phyloP scores from a whole-genome alignment of 352 stramenopile genomes.

The Pythium volutum region DNA sequence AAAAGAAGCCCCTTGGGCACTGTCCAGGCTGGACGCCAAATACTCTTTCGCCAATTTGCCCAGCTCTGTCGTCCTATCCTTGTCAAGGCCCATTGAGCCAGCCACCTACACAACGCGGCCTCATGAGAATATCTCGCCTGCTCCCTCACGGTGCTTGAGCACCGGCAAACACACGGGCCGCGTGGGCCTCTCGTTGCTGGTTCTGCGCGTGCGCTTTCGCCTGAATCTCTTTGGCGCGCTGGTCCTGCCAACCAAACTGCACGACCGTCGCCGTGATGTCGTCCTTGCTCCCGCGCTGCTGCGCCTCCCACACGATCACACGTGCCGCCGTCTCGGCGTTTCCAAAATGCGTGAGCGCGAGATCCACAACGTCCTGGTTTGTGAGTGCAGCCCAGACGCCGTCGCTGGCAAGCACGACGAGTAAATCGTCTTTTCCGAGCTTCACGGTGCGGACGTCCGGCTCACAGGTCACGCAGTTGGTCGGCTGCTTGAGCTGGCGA shows the following conservation, averaged over 20 bases:
- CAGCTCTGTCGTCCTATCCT: too few relatives aligned
- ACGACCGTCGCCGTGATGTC: slow-evolving; percentile 55
- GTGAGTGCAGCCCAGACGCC: slow-evolving; percentile 63
- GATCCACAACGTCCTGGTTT: slow-evolving; percentile 52
- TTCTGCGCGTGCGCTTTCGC: neutral
- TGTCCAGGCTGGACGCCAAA: too few relatives aligned
- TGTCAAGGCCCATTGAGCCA: neutral
- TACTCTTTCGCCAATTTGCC: too few relatives aligned
- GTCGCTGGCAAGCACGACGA: slow-evolving; percentile 60
- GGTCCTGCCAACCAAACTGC: slow-evolving; percentile 14
- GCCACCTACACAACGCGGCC: too few relatives aligned
- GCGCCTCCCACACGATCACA: slow-evolving; percentile 56
- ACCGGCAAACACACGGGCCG: neutral
- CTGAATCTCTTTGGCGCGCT: neutral
- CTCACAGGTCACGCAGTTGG: slow-evolving; percentile 45
- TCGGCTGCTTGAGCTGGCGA: slow-evolving; percentile 43
- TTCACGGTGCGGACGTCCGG: slow-evolving; percentile 39
- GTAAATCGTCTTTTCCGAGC: slow-evolving; percentile 42
- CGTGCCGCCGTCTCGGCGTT: slow-evolving; percentile 41
- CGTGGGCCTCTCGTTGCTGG: neutral
- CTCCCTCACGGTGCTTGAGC: neutral
- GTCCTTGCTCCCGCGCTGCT: slow-evolving; percentile 48
- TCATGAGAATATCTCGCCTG: neutral
- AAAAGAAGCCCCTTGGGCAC: too few relatives aligned
- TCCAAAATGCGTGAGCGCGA: slow-evolving; percentile 37